Conservation (phyloP, 305 asterid species). For the Rubia peregrina region DNA sequence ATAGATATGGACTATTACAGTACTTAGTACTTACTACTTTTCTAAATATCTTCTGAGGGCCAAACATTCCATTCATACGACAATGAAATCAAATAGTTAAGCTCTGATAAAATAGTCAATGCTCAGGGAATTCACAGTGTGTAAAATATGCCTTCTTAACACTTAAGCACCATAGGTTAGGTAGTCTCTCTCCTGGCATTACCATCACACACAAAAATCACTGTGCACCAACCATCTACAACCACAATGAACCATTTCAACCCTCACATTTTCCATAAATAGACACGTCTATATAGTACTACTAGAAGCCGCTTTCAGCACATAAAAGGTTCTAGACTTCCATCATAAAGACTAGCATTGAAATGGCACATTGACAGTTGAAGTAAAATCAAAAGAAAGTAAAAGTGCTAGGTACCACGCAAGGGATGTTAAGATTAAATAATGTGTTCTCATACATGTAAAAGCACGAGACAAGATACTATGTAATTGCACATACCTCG, state of each 20-base stretch:
- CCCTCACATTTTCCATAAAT: neutral
- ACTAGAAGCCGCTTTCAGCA: neutral
- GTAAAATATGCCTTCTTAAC: neutral
- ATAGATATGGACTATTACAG: neutral
- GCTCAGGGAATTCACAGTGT: neutral
- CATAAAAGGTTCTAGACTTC: neutral
- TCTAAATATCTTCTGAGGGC: neutral
- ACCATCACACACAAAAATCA: too few relatives aligned
- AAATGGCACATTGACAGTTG: neutral
- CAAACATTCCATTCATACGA: neutral
- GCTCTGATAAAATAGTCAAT: neutral
- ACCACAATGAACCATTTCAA: neutral
- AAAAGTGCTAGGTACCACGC: neutral
- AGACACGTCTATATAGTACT: neutral
- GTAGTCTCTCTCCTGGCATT: neutral
- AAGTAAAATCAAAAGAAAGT: neutral
- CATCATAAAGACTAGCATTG: neutral
- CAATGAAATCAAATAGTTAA: neutral
- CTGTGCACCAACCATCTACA: neutral
- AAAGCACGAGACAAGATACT: neutral
- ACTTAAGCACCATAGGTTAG: neutral
- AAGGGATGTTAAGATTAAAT: neutral
- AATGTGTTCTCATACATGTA: neutral
- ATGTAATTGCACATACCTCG: constrained; percentile 48
- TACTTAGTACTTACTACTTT: neutral